Evolutionary conservation across 23 red algal species (phyloP).

Genomic region (Gracilaria gracilis): DNA sequence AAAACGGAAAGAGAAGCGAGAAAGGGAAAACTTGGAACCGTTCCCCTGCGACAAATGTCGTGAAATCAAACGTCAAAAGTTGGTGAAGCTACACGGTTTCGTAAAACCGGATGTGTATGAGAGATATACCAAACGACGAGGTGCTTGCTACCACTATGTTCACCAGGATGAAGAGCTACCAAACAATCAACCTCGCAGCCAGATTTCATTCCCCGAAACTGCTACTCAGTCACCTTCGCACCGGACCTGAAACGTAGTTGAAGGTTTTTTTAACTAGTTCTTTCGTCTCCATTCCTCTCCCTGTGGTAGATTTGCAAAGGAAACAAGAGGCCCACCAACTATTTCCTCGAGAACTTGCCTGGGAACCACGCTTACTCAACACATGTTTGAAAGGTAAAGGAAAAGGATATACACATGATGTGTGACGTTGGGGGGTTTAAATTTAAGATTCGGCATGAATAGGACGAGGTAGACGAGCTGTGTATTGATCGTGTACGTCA

Average conservation of each 20-base stretch:
- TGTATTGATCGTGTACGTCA: too few species aligned
- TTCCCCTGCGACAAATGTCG: constrained; percentile 36
- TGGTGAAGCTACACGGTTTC: constrained; percentile 13
- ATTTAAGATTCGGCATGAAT: too few species aligned
- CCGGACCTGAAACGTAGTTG: background rate
- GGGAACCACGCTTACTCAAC: too few species aligned
- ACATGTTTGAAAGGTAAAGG: too few species aligned
- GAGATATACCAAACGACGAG: constrained; percentile 16
- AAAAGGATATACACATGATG: too few species aligned
- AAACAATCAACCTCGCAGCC: constrained; percentile 14
- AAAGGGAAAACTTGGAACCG: constrained; percentile 26
- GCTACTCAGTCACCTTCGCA: constrained; percentile 6
- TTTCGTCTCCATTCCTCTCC: too few species aligned
- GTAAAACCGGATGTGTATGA: constrained; percentile 19
- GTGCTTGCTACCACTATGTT: constrained; percentile 32
- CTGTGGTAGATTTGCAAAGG: too few species aligned
- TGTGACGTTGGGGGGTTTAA: too few species aligned
- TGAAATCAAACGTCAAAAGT: background rate
- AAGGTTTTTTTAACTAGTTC: too few species aligned
- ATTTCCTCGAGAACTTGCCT: too few species aligned
- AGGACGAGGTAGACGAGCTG: too few species aligned
- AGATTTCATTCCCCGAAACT: constrained; percentile 38
- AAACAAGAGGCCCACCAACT: too few species aligned
- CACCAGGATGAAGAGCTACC: constrained; percentile 40
- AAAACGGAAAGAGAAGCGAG: constrained; percentile 14